Percentiles rank a stretch among this genome's conserved stretches.
Conservation (phyloP, 148 eudicot species). For the Rhododendron williamsianum region DNA sequence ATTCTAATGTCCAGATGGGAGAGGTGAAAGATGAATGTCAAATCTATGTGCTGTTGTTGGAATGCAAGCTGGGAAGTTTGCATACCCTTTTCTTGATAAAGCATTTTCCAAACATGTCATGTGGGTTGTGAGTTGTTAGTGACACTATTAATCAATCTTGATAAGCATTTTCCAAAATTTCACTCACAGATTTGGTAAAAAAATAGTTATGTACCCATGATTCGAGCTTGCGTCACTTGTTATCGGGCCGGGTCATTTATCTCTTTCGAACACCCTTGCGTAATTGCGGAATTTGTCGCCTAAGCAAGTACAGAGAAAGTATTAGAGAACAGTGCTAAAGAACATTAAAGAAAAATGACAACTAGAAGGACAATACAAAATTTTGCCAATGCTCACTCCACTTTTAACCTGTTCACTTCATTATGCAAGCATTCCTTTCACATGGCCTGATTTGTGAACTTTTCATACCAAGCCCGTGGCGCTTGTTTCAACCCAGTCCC, state of each 20-base stretch:
- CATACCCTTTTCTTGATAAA: neutral
- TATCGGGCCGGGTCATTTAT: neutral
- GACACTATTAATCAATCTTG: neutral
- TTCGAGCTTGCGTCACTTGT: neutral
- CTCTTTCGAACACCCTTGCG: neutral
- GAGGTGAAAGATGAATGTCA: neutral
- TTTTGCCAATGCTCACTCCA: neutral
- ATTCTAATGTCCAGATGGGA: neutral
- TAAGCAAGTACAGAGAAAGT: neutral
- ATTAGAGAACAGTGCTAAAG: neutral
- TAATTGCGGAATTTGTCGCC: neutral
- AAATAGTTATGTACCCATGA: neutral
- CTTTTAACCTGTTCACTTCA: neutral
- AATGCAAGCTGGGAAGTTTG: conserved; percentile 18
- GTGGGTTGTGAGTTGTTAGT: neutral
- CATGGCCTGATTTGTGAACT: neutral
- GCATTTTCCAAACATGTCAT: neutral
- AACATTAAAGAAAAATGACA: neutral
- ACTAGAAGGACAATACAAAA: neutral
- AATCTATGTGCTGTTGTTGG: neutral
- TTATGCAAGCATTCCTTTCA: neutral
- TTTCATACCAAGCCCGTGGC: too few species aligned
- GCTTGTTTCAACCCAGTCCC: too few species aligned
- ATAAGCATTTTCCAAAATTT: neutral
- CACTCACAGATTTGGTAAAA: neutral